phyloP scores from a whole-genome alignment of 176 grass and related monocot genomes.

The Canna indica region DNA sequence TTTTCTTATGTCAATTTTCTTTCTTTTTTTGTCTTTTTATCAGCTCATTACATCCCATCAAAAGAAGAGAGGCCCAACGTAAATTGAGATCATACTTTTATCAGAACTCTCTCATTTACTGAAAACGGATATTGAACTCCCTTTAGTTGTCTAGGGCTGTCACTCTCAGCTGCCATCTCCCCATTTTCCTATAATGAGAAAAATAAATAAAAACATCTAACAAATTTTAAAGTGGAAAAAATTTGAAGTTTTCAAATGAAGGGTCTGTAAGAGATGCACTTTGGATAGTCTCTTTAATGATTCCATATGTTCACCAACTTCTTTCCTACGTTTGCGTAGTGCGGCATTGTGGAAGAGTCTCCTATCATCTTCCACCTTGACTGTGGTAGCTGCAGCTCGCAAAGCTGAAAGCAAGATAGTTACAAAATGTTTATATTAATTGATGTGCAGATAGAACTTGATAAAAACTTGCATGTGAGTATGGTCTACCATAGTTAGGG shows the following conservation, averaged over 20 bases:
- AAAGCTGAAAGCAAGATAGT: conserved; percentile 35
- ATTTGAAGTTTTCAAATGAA: neutral
- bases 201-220: conserved; percentile 1
- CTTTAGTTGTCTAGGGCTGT: conserved; percentile 29
- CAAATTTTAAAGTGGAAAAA: neutral
- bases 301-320: conserved; percentile 41
- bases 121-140: conserved; percentile 61
- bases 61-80: neutral
- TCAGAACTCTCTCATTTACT: conserved; percentile 56
- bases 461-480: conserved; percentile 9
- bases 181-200: conserved; percentile 35
- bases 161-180: conserved; percentile 28
- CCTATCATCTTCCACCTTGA: conserved; percentile 73
- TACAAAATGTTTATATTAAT: conserved; percentile 18
- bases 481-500: conserved; percentile 42
- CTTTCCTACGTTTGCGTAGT: conserved; percentile 62
- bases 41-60: neutral
- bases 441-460: neutral
- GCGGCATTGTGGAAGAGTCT: conserved; percentile 51
- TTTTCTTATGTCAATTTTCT: conserved; percentile 11
- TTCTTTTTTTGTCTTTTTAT: neutral
- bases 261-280: conserved; percentile 20
- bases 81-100: conserved; percentile 32
- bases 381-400: conserved; percentile 59
- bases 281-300: conserved; percentile 28